Evolutionary conservation across 2,329 filamentous ascomycete genomes (phyloP), one percentile per base, ranked within the genome.

Genomic region (Fusarium hostae): DNA sequence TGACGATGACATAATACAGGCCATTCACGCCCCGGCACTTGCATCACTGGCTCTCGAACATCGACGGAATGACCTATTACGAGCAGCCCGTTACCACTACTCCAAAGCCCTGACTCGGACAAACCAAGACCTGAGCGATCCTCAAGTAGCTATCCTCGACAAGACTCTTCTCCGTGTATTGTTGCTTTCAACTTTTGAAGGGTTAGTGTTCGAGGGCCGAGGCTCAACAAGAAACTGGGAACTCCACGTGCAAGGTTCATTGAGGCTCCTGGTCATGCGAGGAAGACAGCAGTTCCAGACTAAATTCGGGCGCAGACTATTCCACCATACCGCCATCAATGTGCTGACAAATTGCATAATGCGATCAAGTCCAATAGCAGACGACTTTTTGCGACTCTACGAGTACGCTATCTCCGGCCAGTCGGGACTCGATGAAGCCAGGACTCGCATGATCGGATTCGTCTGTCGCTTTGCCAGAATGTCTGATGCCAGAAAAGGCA

Each of bases 321-420:
- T 58, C 8, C 52, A 45, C n/a, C 59, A 61, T 11, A 43, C 59
- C 13, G 35, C 51, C n/a, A 35, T 61, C 4, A 61, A 61, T 7
- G 52, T 61, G 5, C 15, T 61, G 8, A 61, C 59, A 20, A 32
- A 61, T 11, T 61, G 51, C 22, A 58, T 61, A 20, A 59, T 61
- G 51, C 59, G 26, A 11, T 44, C n/a, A 24, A 30, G 15, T 4
- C 13, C 59, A 3, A 7, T 61, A 22, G 32, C 51, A 3, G 32
- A 58, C 9, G 59, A 58, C 6, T 61, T 61, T 10, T 16, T 58
- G 5, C 26, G 24, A 26, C 26, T 61, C 0, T 28, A 59, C 10
- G 59, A 59, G 4, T 61, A 58, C 22, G 59, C 52, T 15, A 11
- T 12, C 8, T 45, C 51, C 1, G 39, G 2, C n/a, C 3, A 24